Base-by-base conservation (phyloP, 73 alveolate species). In the Effrenium voratum region DNA sequence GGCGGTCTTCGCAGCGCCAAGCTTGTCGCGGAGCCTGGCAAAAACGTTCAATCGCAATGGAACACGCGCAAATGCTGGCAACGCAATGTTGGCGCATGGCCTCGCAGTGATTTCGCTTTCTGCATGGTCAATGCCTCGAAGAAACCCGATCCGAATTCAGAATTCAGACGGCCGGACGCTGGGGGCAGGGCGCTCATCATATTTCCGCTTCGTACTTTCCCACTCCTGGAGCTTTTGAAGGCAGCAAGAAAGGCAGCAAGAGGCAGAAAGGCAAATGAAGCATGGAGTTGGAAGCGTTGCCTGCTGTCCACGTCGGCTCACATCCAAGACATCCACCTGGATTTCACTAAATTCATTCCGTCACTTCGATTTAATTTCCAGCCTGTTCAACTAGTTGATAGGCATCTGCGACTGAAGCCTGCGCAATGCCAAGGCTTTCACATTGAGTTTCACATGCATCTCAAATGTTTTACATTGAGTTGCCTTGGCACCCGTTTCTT, bases 41-140 rank as follows among this genome's bases (percentile, higher is more conserved):
- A 41, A 36, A 19, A 3, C 12, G 55, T 10, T 1, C 32, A 75
- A 49, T 15, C 86, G 13, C 76, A 40, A 34, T 63, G 36, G 30
- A 19, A 68, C 28, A 52, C 66, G 28, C 19, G 19, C 3, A 32
- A n/a, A 41, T 1, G 19, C 41, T 5, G 16, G 28, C 46, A 2
- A 32, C 26, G n/a, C 28, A 19, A 68, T 2, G 41, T 15, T 55
- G 10, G 10, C 44, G 24, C 34, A 68, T 90, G 99, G 98, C 93
- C 99, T 99, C 36, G 99, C 99, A 26, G 99, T 99, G 86, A 99
- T 99, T 99, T 99, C 99, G 34, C 99, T 94, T 99, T 99, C 99
- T 1, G 99, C 99, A 83, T 98, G 99, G 98, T 99, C 99, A 36
- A 99, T 99, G 66, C 97, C 75, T 72, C 26, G 32, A 32, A 32